Evolutionary conservation across 2,329 filamentous ascomycete species (phyloP).

Genomic region (Thermoascus crustaceus): DNA sequence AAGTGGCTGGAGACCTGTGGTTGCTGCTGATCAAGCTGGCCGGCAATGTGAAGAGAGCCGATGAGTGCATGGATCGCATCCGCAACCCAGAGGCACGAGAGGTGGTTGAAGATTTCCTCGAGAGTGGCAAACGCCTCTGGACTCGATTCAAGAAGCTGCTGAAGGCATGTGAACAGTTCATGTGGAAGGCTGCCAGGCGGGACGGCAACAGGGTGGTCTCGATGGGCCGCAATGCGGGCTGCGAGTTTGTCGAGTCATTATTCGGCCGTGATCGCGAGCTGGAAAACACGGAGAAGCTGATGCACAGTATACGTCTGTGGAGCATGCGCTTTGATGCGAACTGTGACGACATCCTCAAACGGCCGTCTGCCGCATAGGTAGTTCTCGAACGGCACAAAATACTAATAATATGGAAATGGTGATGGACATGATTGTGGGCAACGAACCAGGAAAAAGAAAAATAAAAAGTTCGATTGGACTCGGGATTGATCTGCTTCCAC

Average conservation of each 20-base stretch:
- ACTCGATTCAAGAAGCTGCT: constrained; percentile 77
- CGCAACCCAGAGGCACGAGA: constrained; percentile 65
- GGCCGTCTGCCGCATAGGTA: constrained; percentile 36
- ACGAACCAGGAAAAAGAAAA: no score
- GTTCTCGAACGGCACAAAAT: neutral
- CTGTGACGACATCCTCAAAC: constrained; percentile 75
- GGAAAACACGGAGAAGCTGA: constrained; percentile 83
- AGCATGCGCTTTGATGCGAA: constrained; percentile 92
- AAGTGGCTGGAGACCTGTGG: constrained; percentile 93
- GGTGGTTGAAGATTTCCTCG: constrained; percentile 82
- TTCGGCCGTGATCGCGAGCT: constrained; percentile 88
- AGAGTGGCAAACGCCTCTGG: constrained; percentile 78
- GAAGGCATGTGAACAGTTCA: constrained; percentile 85
- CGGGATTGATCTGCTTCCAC: neutral
- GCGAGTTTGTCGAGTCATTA: constrained; percentile 92
- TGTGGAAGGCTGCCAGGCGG: constrained; percentile 80
- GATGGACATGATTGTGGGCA: neutral
- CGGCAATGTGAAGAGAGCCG: constrained; percentile 85
- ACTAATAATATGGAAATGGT: neutral
- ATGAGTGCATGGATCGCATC: constrained; percentile 67
- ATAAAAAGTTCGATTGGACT: neutral
- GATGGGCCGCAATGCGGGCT: constrained; percentile 85
- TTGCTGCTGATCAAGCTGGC: constrained; percentile 86
- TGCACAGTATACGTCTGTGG: constrained; percentile 82
- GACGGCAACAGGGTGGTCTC: constrained; percentile 58